Evolutionary conservation across 2,329 filamentous ascomycete genomes (phyloP).

Genomic region (Aspergillus jensenii): DNA sequence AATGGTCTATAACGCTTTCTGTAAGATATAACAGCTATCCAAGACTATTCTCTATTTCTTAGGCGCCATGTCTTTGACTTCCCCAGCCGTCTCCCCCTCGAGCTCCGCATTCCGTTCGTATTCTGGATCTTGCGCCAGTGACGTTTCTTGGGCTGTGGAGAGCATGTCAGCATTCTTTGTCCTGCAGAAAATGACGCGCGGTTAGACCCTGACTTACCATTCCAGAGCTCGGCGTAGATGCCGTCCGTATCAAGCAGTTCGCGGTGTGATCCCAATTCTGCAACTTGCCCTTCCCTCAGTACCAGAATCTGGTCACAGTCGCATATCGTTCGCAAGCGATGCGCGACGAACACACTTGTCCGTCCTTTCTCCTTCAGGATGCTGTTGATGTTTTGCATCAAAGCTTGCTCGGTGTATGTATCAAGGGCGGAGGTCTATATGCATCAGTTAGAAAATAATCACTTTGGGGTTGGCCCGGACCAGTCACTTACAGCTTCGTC

Average conservation of each 20-base stretch:
- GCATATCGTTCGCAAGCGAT: constrained; percentile 87
- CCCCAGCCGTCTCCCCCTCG: constrained; percentile 27
- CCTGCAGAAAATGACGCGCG: not conserved
- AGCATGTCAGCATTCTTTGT: constrained; percentile 7
- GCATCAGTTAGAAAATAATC: not conserved
- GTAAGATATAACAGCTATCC: not conserved
- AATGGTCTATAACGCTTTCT: not conserved
- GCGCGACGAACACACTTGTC: constrained; percentile 93
- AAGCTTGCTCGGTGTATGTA: constrained; percentile 87
- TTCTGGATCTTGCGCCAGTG: constrained; percentile 41
- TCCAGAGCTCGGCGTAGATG: constrained; percentile 89
- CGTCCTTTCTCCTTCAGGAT: constrained; percentile 84
- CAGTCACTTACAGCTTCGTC: constrained; percentile 70
- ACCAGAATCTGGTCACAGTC: constrained; percentile 94
- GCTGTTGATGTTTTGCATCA: constrained; percentile 89
- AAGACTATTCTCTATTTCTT: not conserved
- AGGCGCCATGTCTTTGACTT: constrained; percentile 14
- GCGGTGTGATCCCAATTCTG: constrained; percentile 83
- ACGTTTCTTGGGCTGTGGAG: constrained; percentile 60
- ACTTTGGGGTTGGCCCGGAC: not conserved
- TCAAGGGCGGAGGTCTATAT: constrained; percentile 76
- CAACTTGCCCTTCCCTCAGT: constrained; percentile 77
- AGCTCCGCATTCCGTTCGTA: constrained; percentile 45
- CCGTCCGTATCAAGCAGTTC: constrained; percentile 71
- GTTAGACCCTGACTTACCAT: constrained; percentile 57